Percentiles rank a stretch among this genome's conserved stretches.
Conservation (phyloP, 2,329 filamentous ascomycete species). For the Botrytis medusae region DNA sequence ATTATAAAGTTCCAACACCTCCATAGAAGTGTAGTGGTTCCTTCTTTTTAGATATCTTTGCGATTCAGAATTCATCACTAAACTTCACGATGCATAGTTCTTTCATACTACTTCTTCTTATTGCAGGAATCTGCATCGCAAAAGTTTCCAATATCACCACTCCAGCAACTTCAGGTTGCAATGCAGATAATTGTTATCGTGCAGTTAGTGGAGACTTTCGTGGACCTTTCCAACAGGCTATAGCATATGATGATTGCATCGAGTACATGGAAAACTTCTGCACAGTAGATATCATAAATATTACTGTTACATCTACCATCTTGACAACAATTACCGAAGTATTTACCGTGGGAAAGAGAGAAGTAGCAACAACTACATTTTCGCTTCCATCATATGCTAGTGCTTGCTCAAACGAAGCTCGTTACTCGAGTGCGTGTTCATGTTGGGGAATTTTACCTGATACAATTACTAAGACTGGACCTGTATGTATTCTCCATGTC, state of each 20-base stretch:
- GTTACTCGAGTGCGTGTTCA: conserved; percentile 23
- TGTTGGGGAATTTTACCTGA: conserved; percentile 21
- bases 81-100: neutral
- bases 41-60: neutral
- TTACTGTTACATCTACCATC: conserved; percentile 16
- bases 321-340: conserved; percentile 18
- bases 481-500: neutral
- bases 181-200: conserved; percentile 22
- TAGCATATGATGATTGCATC: conserved; percentile 18
- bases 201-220: conserved; percentile 21
- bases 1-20: neutral
- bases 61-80: neutral
- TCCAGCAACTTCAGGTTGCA: neutral
- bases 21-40: neutral
- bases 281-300: conserved; percentile 2
- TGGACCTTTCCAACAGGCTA: conserved; percentile 13
- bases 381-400: conserved; percentile 22
- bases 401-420: conserved; percentile 14
- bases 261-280: conserved; percentile 9
- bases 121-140: neutral
- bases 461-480: neutral
- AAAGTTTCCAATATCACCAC: neutral
- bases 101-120: neutral
- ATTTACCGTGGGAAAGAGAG: conserved; percentile 15
- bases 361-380: neutral